A percentile compares a stretch with the other conserved stretches of the same genome.
Conservation (phyloP, 139 green algal species). For the Chlorella sp. region DNA sequence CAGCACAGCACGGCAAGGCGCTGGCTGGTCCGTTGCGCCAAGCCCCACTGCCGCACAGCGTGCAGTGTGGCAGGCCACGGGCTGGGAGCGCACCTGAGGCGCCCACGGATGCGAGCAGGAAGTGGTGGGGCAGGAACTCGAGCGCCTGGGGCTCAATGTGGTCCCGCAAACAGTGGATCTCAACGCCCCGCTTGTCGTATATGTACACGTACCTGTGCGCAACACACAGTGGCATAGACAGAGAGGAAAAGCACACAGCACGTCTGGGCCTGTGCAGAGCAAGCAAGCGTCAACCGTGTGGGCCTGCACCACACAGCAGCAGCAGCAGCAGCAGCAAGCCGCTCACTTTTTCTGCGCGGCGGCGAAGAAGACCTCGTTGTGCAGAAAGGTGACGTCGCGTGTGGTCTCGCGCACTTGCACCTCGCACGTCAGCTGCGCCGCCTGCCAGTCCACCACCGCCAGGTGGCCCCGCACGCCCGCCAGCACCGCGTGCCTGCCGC, state of each 20-base stretch:
- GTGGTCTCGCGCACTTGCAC: slow-evolving; percentile 90
- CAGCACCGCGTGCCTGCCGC: slow-evolving; percentile 76
- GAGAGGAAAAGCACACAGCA: slow-evolving; percentile 40
- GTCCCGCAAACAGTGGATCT: slow-evolving; percentile 91
- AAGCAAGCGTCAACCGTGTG: too few relatives aligned
- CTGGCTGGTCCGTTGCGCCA: neutral
- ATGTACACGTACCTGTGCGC: slow-evolving; percentile 87
- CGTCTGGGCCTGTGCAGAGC: neutral
- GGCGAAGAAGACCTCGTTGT: slow-evolving; percentile 97
- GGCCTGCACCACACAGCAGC: neutral
- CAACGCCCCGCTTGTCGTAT: slow-evolving; percentile 94
- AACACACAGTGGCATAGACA: too few relatives aligned
- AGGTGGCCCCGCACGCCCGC: slow-evolving; percentile 86
- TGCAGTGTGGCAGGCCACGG: neutral
- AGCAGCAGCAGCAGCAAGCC: too few relatives aligned
- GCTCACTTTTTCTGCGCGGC: slow-evolving; percentile 78
- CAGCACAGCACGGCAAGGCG: neutral
- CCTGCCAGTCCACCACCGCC: slow-evolving; percentile 87
- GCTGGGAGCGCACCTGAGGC: slow-evolving; percentile 42
- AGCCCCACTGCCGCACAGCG: neutral
- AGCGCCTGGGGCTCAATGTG: slow-evolving; percentile 55
- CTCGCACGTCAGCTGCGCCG: slow-evolving; percentile 66
- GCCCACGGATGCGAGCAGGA: slow-evolving; percentile 84
- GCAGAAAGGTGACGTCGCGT: slow-evolving; percentile 83
- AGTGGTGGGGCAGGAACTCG: slow-evolving; percentile 95